A percentile compares a stretch with the other conserved stretches of the same genome.
Conservation (phyloP, 352 stramenopile genomes). For the Phytophthora pinifolia region DNA sequence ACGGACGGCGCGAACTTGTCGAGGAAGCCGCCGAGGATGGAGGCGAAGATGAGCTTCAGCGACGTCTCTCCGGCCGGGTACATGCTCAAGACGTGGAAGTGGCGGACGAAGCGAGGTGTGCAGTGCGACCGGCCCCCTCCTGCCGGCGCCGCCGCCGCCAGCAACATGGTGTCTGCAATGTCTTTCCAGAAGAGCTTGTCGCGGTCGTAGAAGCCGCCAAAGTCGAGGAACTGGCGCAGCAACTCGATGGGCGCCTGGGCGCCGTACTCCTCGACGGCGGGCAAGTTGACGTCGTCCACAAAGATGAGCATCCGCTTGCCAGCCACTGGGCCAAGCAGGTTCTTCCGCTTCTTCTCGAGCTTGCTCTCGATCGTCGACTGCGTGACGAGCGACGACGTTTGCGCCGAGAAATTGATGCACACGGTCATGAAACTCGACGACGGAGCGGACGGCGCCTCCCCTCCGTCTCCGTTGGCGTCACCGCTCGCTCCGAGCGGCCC, state of each 20-base stretch:
- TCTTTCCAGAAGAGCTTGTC: slow-evolving; percentile 98
- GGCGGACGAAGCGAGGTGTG: slow-evolving; percentile 92
- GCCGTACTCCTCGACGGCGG: slow-evolving; percentile 93
- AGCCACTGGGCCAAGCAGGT: slow-evolving; percentile 87
- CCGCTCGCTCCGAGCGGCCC: slow-evolving; percentile 11
- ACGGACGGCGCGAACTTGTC: slow-evolving; percentile 87
- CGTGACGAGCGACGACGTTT: slow-evolving; percentile 89
- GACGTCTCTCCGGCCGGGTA: slow-evolving; percentile 86
- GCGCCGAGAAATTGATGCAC: slow-evolving; percentile 91
- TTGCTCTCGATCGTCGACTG: slow-evolving; percentile 92
- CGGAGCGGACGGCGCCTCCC: slow-evolving; percentile 20
- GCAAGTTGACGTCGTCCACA: slow-evolving; percentile 96
- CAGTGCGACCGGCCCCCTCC: slow-evolving; percentile 84
- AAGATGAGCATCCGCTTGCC: slow-evolving; percentile 93
- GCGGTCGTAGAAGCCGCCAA: slow-evolving; percentile 95
- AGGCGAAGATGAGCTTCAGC: slow-evolving; percentile 93
- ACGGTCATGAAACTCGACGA: slow-evolving; percentile 70
- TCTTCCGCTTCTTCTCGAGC: slow-evolving; percentile 95
- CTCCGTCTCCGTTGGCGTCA: slow-evolving; percentile 22
- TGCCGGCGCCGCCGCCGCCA: slow-evolving; percentile 89
- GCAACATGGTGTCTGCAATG: slow-evolving; percentile 92
- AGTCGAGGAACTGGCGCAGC: slow-evolving; percentile 94
- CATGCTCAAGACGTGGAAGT: slow-evolving; percentile 96
- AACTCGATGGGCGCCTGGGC: slow-evolving; percentile 94
- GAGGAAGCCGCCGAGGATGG: slow-evolving; percentile 93